Percentiles rank a stretch among this genome's conserved stretches.
These are phyloP conservation scores for Sergeia podlipaevii DNA, from an alignment of 208 protist species.

Conservation along the genomic window DNA sequence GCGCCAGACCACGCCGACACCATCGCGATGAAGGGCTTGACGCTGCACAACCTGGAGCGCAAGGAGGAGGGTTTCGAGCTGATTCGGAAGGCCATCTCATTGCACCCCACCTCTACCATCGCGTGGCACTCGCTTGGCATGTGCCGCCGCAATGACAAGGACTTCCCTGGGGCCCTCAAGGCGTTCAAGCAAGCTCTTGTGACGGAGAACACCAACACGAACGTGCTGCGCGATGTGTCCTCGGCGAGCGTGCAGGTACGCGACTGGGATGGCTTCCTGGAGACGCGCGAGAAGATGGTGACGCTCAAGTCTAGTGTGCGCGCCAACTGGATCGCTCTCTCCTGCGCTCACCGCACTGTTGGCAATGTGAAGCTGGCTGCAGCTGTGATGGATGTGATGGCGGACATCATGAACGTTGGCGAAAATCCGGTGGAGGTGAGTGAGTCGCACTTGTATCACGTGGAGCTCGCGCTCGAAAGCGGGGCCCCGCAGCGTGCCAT, in stretches of 20 bases:
- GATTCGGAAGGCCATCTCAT: constrained; percentile 53
- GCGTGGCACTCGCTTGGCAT: constrained; percentile 95
- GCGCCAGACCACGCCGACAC: constrained; percentile 77
- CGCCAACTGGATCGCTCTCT: constrained; percentile 86
- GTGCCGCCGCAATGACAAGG: constrained; percentile 87
- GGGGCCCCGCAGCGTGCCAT: constrained; percentile 51
- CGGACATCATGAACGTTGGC: constrained; percentile 69
- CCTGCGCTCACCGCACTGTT: constrained; percentile 76
- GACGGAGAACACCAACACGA: constrained; percentile 71
- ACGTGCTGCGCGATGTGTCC: constrained; percentile 90
- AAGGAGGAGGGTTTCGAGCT: constrained; percentile 66
- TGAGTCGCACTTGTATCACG: constrained; percentile 66
- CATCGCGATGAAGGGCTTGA: constrained; percentile 76
- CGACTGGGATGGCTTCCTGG: constrained; percentile 89
- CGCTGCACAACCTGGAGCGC: constrained; percentile 61
- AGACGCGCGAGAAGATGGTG: constrained; percentile 87
- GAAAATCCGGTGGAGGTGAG: constrained; percentile 68
- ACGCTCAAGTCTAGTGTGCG: constrained; percentile 76
- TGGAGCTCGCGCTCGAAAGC: constrained; percentile 70
- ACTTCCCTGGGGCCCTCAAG: constrained; percentile 90
- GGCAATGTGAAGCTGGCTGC: constrained; percentile 65
- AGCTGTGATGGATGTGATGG: constrained; percentile 76
- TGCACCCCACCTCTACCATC: constrained; percentile 64
- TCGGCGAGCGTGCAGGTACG: constrained; percentile 89
- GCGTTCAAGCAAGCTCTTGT: constrained; percentile 86